Evolutionary conservation across 164 flowering plant species (phyloP), one percentile per base, ranked within the genome.

Genomic region (Dillenia suffruticosa): DNA sequence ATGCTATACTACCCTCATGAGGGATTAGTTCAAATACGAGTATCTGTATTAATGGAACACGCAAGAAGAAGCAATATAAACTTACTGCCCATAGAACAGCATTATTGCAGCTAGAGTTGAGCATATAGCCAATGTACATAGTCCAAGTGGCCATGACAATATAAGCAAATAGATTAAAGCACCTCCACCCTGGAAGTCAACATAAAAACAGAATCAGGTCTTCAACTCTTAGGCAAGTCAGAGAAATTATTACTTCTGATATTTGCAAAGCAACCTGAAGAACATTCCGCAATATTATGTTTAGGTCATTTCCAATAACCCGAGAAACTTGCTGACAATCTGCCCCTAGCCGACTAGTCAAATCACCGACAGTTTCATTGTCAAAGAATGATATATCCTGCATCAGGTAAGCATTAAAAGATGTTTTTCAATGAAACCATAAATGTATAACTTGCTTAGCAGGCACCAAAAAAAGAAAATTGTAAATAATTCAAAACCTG

Each of bases 261-360:
- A 15, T 32, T 32, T 53, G 62, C 15, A 69, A 71, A 56, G 49
- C 14, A 71, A 92, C 98, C 96, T 92, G 98, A 65, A 92, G 78
- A 61, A 77, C 65, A 68, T 89, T 88, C 61, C 98, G 88, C 17
- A 82, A 68, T 70, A 92, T 92, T 70, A 89, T 59, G 70, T 89
- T 88, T 54, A 92, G 85, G 78, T 92, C 98, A 81, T 89, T 86
- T 59, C 96, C 98, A 63, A 92, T 92, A 62, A 92, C 95, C 61
- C 95, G 87, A 51, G 98, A 86, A 17, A 92, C 91, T 82, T 88
- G 98, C 72, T 88, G 98, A 75, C 98, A 92, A 65, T 92, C 98
- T 47, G 98, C 78, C 54, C 93, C 96, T 64, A 92, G 90, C 80
- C 98, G 86, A 82, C 98, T 92, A 44, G 98, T 89, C 77, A 92